These are phyloP conservation scores for Fusarium longipes DNA, from an alignment of 2,329 filamentous ascomycete genomes.

Conservation along the genomic window DNA sequence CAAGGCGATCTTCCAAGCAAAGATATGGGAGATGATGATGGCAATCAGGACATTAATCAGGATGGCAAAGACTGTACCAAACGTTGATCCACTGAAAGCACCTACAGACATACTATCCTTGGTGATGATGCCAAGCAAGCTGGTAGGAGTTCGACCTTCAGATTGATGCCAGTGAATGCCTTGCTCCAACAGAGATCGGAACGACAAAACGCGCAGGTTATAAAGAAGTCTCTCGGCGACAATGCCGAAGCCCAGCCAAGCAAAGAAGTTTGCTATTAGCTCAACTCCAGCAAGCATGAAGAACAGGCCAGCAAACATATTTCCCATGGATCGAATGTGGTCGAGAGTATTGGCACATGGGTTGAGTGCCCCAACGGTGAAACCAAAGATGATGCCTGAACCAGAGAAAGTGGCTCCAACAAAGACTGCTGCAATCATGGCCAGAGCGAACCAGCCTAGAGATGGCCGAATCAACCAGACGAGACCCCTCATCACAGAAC, in stretches of 20 bases:
- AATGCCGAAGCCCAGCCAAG: constrained; percentile 60
- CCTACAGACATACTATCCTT: constrained; percentile 74
- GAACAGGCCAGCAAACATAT: constrained; percentile 67
- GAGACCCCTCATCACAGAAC: constrained; percentile 53
- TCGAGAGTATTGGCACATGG: constrained; percentile 55
- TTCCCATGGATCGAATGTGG: constrained; percentile 51
- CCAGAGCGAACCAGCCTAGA: constrained; percentile 53
- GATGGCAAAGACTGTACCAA: constrained; percentile 75
- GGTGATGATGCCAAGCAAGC: constrained; percentile 75
- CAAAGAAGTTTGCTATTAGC: constrained; percentile 65
- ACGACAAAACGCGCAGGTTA: constrained; percentile 66
- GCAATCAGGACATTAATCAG: constrained; percentile 73
- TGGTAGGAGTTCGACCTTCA: constrained; percentile 67
- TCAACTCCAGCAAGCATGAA: constrained; percentile 62
- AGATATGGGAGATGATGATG: constrained; percentile 74
- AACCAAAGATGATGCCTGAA: constrained; percentile 64
- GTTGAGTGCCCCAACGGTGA: constrained; percentile 58
- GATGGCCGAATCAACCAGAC: constrained; percentile 54
- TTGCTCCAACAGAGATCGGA: constrained; percentile 72
- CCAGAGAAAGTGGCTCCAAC: constrained; percentile 65
- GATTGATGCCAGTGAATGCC: constrained; percentile 76
- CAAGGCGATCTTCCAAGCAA: constrained; percentile 80
- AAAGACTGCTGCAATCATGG: constrained; percentile 58
- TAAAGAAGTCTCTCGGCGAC: constrained; percentile 72
- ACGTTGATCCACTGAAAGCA: constrained; percentile 74